Base-by-base conservation (phyloP, 1,284 basidiomycete species). In the Leucoagaricus sp. region DNA sequence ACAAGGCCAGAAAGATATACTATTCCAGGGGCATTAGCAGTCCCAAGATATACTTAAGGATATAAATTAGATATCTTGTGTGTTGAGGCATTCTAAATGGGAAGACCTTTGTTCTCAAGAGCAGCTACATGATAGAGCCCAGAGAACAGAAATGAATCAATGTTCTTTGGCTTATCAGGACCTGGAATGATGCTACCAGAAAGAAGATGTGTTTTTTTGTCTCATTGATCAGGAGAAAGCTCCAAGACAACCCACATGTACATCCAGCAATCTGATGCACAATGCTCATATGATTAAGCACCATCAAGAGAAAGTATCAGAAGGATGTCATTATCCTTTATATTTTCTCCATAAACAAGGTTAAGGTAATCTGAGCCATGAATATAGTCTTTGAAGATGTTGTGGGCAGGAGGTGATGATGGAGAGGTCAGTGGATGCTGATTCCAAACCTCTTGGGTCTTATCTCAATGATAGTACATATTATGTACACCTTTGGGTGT, bases 161-260 rank as follows among this genome's bases (percentile, higher is more conserved):
- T 7, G 33, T 63, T 47, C 46, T 70, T 67, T 1, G 70, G 70
- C 38, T 66, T 67, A 19, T 64, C 60, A 1, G 69, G 70, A 2
- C 72, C 70, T 42, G 66, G 62, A 48, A 72, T 62, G 36, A 69
- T 56, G 19, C 58, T 53, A 21, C 62, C 63, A 2, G 66, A 64
- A 31, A 67, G 48, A 8, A 69, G 53, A 53, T 63, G 36, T n/a
- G 52, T 54, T 40, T 67, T 64, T 51, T 66, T 68, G 58, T 68
- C 69, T 1, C 62, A 62, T 9, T 40, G 5, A 21, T 63, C 45
- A 3, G 67, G 67, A n/a, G 61, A 45, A 21, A 64, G 57, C 25
- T 64, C 56, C 26, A 55, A n/a, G n/a, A n/a, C n/a, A n/a, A n/a
- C n/a, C n/a, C n/a, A n/a, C n/a, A n/a, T n/a, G n/a, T n/a, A n/a